Base-by-base conservation (phyloP, 78 protist genomes). In the Guillardia theta region DNA sequence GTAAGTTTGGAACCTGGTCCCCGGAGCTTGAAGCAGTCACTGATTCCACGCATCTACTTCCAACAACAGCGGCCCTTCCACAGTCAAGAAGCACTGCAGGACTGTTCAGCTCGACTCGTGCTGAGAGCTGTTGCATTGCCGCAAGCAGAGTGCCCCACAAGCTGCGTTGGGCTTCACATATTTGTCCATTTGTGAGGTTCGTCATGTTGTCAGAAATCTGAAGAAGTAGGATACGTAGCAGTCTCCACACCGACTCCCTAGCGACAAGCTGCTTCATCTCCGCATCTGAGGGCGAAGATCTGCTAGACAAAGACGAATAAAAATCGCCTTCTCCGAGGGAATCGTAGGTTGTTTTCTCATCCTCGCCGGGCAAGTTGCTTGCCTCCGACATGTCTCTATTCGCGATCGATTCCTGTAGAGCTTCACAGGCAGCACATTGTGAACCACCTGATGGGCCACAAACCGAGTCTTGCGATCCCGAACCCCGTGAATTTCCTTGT, bases 91-190 rank as follows among this genome's bases (percentile, higher is more conserved):
- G 39, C 4, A 24, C 39, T 30, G 70, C 70, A 24, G 70, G 83
- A 12, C 9, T 4, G 4, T 15, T 36, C 4, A n/a, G 33, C 50
- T 18, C 53, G 37, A 36, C 90, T 48, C 44, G 90, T 4, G 50
- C 45, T 4, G 90, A 19, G 19, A 78, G 90, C 90, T 8, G 48
- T 48, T 43, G 18, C 90, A 78, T 30, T 8, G 90, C 45, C 24
- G 21, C 8, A 46, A 78, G 90, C 90, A 43, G 53, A 46, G 90
- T 43, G 24, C 44, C 90, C 90, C 90, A 78, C 90, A 78, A 50
- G 41, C 41, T 24, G 33, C 18, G 62, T 21, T 53, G 62, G 33
- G 18, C 62, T 53, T 53, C 62, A 53, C 18, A 53, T 18, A n/a
- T n/a, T n/a, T n/a, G n/a, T n/a, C n/a, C n/a, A n/a, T n/a, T n/a